Percentiles rank a stretch among this genome's conserved stretches.
Conservation (phyloP, 2,329 filamentous ascomycete species). For the Pestalotiopsis sp. region DNA sequence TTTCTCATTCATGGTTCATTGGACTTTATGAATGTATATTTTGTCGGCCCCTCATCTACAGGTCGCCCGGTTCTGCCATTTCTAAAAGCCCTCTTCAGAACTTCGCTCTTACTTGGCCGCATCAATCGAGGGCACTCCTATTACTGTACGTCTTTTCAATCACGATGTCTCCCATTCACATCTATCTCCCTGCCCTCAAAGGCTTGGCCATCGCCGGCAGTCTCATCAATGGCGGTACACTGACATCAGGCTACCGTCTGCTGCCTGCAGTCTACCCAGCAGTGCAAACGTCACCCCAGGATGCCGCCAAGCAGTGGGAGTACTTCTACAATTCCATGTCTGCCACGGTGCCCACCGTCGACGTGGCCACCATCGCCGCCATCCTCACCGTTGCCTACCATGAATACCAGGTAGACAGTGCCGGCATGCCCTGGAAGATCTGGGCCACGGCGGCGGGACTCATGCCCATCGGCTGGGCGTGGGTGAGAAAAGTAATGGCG, state of each 20-base stretch:
- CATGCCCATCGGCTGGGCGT: slow-evolving; percentile 14
- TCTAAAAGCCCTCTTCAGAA: not conserved
- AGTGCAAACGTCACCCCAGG: slow-evolving; percentile 8
- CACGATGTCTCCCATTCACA: not conserved
- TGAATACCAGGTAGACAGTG: slow-evolving; percentile 1
- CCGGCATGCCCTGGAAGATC: slow-evolving; percentile 12
- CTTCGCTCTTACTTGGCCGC: not conserved
- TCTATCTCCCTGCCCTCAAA: slow-evolving; percentile 11
- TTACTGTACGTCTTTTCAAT: not conserved
- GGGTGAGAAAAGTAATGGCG: slow-evolving; percentile 12
- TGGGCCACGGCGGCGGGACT: slow-evolving; percentile 14
- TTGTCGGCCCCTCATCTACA: not conserved
- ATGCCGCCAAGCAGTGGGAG: slow-evolving; percentile 12
- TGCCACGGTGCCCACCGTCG: slow-evolving; percentile 10
- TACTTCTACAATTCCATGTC: slow-evolving; percentile 15
- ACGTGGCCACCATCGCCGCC: slow-evolving; percentile 11
- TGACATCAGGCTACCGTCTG: slow-evolving; percentile 14
- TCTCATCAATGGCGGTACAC: slow-evolving; percentile 14
- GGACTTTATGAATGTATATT: not conserved
- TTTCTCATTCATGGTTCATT: not conserved
- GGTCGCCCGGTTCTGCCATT: not conserved
- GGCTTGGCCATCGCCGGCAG: slow-evolving; percentile 14
- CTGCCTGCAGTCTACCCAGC: slow-evolving; percentile 11
- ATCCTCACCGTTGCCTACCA: slow-evolving; percentile 10
- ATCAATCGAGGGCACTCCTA: not conserved